These are phyloP conservation scores for Populus pruinosa DNA, from an alignment of 345 rosid species.

Conservation along the genomic window DNA sequence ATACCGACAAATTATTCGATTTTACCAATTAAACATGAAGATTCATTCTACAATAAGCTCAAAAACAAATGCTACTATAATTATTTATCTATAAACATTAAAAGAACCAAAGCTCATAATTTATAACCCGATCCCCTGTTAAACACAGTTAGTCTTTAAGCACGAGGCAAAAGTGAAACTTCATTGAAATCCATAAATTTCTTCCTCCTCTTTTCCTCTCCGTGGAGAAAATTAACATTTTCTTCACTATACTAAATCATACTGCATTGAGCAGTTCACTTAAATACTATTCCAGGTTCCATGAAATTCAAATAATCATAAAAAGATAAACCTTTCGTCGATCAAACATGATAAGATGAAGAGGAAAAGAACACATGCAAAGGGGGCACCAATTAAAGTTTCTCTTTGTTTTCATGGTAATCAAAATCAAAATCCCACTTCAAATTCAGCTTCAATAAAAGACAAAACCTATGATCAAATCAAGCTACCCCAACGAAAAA, in stretches of 20 bases:
- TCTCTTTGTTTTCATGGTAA: neutral
- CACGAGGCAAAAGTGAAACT: neutral
- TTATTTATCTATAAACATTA: too few relatives aligned
- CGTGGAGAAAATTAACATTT: too few relatives aligned
- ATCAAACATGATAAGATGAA: neutral
- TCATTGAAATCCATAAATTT: neutral
- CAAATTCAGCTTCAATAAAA: conserved; percentile 3
- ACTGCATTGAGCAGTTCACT: too few relatives aligned
- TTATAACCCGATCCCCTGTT: neutral
- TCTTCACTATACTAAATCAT: too few relatives aligned
- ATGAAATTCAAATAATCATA: neutral
- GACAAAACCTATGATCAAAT: conserved; percentile 5
- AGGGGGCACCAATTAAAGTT: neutral
- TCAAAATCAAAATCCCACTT: neutral
- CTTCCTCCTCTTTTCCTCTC: neutral
- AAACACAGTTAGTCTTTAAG: neutral
- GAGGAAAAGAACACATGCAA: neutral
- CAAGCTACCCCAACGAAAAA: neutral
- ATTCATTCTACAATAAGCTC: neutral
- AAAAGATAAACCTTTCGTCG: neutral
- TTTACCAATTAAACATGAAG: neutral
- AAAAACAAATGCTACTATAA: neutral
- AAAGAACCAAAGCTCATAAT: neutral
- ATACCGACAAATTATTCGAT: too few relatives aligned
- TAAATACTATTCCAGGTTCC: neutral